Evolutionary conservation across 2,329 filamentous ascomycete genomes (phyloP).

Genomic region (Talaromyces piceae): DNA sequence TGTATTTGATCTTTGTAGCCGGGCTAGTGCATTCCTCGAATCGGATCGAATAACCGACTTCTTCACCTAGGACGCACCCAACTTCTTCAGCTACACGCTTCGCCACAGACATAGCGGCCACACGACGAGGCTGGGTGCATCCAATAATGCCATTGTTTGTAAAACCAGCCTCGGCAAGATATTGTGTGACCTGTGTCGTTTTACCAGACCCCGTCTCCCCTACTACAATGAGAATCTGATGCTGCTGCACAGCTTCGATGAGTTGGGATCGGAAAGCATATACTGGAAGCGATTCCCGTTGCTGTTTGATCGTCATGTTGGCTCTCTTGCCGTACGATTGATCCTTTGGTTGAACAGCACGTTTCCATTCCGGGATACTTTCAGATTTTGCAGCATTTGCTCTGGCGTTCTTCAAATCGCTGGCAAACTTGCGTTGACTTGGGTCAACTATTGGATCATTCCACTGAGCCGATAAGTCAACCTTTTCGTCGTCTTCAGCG

Average conservation of each 20-base stretch:
- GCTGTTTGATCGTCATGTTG: conserved; percentile 87
- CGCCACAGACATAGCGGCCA: conserved; percentile 94
- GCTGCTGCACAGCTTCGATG: conserved; percentile 75
- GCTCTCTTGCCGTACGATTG: conserved; percentile 79
- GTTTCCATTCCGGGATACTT: conserved; percentile 86
- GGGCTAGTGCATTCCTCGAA: conserved; percentile 92
- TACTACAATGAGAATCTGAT: conserved; percentile 91
- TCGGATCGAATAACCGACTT: conserved; percentile 95
- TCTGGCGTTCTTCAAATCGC: conserved; percentile 67
- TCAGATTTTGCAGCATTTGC: conserved; percentile 48
- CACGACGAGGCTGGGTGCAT: conserved; percentile 93
- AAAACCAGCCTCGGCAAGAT: conserved; percentile 86
- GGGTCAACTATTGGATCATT: conserved; percentile 90
- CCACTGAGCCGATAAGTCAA: conserved; percentile 81
- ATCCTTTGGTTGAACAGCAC: conserved; percentile 69
- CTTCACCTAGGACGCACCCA: conserved; percentile 79
- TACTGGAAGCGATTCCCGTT: conserved; percentile 82
- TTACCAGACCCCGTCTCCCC: conserved; percentile 97
- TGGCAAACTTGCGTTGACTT: conserved; percentile 80
- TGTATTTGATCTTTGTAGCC: conserved; percentile 93
- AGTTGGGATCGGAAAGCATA: conserved; percentile 82
- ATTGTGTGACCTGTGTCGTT: conserved; percentile 93
- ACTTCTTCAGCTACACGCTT: conserved; percentile 96
- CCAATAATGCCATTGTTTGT: conserved; percentile 83
- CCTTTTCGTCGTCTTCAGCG: conserved; percentile 49